phyloP scores from a whole-genome alignment of 306 rosid genomes.

The Quercus berberidifolia region DNA sequence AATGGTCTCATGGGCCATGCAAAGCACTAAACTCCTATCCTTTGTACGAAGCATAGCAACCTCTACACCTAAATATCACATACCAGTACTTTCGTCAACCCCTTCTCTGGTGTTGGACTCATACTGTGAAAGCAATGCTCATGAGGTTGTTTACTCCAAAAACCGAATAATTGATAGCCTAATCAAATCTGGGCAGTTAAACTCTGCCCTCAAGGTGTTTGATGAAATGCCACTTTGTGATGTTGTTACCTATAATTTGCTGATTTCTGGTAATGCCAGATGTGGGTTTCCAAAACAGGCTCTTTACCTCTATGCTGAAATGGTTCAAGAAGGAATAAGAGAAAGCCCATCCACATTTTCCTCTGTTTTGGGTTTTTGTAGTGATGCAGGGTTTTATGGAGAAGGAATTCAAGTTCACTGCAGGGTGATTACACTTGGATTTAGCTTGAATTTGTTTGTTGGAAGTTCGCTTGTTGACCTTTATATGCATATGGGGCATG shows the following conservation, averaged over 20 bases:
- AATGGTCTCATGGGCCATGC: slow-evolving; percentile 21
- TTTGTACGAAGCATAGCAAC: slow-evolving; percentile 28
- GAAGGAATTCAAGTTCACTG: slow-evolving; percentile 77
- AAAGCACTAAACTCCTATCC: slow-evolving; percentile 8
- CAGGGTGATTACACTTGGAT: slow-evolving; percentile 59
- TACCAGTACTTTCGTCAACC: slow-evolving; percentile 4
- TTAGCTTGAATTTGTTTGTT: slow-evolving; percentile 45
- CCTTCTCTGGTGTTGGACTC: slow-evolving; percentile 17
- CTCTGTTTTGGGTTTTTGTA: slow-evolving; percentile 50
- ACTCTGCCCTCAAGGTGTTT: slow-evolving; percentile 48
- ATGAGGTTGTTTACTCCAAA: slow-evolving; percentile 33
- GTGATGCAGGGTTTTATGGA: slow-evolving; percentile 28
- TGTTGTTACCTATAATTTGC: slow-evolving; percentile 64
- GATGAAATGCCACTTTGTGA: slow-evolving; percentile 53
- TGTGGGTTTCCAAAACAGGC: slow-evolving; percentile 35
- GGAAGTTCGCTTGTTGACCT: slow-evolving; percentile 56
- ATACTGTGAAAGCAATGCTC: slow-evolving; percentile 8
- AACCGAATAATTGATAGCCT: slow-evolving; percentile 44
- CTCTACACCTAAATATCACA: not conserved
- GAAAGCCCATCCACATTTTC: slow-evolving; percentile 60
- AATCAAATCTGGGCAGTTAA: slow-evolving; percentile 37
- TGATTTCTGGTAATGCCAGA: slow-evolving; percentile 51
- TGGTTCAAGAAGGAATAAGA: slow-evolving; percentile 47
- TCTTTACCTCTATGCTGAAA: slow-evolving; percentile 50
- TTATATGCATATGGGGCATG: slow-evolving; percentile 43